These are phyloP conservation scores for Chenopodium formosanum DNA, from an alignment of 148 eudicot species.

Conservation along the genomic window DNA sequence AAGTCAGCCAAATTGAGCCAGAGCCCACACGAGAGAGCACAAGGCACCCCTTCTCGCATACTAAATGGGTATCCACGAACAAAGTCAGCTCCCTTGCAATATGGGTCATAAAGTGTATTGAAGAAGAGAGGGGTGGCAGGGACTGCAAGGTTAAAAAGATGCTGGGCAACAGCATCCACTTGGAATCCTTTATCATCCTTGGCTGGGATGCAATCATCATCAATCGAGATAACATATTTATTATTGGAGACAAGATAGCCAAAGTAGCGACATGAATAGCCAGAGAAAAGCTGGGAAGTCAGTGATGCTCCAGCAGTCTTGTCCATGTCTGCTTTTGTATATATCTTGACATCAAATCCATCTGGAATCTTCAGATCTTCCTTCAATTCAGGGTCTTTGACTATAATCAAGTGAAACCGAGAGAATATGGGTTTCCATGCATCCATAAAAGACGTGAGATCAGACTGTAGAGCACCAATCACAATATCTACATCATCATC, in stretches of 20 bases:
- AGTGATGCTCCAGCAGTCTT: conserved; percentile 47
- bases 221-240: conserved; percentile 79
- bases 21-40: conserved; percentile 85
- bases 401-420: conserved; percentile 72
- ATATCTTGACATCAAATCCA: conserved; percentile 60
- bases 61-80: conserved; percentile 98
- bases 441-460: conserved; percentile 83
- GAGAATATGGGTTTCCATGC: conserved; percentile 80
- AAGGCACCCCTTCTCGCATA: conserved; percentile 67
- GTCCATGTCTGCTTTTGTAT: conserved; percentile 67
- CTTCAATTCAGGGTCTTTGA: conserved; percentile 77
- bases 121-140: conserved; percentile 97
- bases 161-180: conserved; percentile 69
- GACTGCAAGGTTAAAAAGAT: conserved; percentile 66
- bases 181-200: conserved; percentile 59
- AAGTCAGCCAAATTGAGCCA: conserved; percentile 92
- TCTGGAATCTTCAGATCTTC: conserved; percentile 67
- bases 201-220: conserved; percentile 86
- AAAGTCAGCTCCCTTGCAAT: conserved; percentile 75
- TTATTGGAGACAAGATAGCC: conserved; percentile 83
- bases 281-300: conserved; percentile 58
- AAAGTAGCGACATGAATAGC: conserved; percentile 91
- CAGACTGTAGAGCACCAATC: conserved; percentile 66
- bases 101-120: conserved; percentile 93
- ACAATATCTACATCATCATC: conserved; percentile 82